A percentile compares a stretch with the other conserved stretches of the same genome.
phyloP scores from a whole-genome alignment of 176 grass and related monocot species.

The Olyra latifolia region DNA sequence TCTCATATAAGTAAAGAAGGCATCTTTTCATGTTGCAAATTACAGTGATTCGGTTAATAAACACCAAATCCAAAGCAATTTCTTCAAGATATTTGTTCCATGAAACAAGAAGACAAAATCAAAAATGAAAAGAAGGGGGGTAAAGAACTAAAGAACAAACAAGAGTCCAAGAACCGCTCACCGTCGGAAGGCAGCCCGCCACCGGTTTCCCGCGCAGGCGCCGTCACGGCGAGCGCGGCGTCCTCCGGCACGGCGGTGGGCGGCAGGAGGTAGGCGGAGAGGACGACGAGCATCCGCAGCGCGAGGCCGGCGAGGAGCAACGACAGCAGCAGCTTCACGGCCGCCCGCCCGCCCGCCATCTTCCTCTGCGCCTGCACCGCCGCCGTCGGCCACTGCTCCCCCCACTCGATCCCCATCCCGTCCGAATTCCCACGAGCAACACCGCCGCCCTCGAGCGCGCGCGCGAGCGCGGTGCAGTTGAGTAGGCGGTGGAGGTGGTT shows the following conservation, averaged over 20 bases:
- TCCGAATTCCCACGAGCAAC: neutral
- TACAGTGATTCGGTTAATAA: neutral
- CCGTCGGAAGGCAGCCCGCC: slow-evolving; percentile 6
- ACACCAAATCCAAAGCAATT: neutral
- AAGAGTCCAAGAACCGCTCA: slow-evolving; percentile 29
- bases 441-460: neutral
- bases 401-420: slow-evolving; percentile 37
- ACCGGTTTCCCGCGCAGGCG: neutral
- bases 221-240: neutral
- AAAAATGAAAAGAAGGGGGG: neutral
- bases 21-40: neutral
- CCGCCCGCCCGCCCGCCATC: slow-evolving; percentile 3
- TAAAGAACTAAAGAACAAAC: neutral
- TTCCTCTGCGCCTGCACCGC: slow-evolving; percentile 34
- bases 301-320: slow-evolving; percentile 55
- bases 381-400: neutral
- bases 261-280: slow-evolving; percentile 15
- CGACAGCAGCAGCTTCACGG: slow-evolving; percentile 49
- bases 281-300: slow-evolving; percentile 47
- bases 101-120: neutral
- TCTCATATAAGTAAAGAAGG: neutral
- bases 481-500: neutral
- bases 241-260: slow-evolving; percentile 12
- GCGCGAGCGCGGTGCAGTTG: neutral
- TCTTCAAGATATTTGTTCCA: neutral